A percentile compares a stretch with the other conserved stretches of the same genome.
Evolutionary conservation across 306 rosid genomes (phyloP).

Genomic region (Senna siamea): DNA sequence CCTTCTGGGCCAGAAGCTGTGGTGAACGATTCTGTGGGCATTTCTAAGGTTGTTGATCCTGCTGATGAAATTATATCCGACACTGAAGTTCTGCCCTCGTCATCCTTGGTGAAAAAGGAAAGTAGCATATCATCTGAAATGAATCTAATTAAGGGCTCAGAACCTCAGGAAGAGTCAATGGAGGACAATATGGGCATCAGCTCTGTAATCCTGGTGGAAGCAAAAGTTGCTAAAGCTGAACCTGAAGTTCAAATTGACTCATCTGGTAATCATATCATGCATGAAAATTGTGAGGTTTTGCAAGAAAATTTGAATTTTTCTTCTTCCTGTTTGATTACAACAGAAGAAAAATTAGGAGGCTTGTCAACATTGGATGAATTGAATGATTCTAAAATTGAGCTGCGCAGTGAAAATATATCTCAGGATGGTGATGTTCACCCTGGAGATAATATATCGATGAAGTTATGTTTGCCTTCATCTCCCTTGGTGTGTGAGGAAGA

Average conservation of each 20-base stretch:
- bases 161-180: conserved; percentile 35
- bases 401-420: conserved; percentile 1
- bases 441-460: conserved; percentile 29
- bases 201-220: conserved; percentile 37
- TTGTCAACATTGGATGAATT: conserved; percentile 22
- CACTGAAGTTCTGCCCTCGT: conserved; percentile 25
- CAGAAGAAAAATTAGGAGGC: conserved; percentile 27
- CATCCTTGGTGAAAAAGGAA: conserved; percentile 34
- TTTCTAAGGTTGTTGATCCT: conserved; percentile 29
- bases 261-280: conserved; percentile 31
- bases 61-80: conserved; percentile 35
- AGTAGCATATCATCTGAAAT: conserved; percentile 24
- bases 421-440: conserved; percentile 15
- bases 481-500: conserved; percentile 21
- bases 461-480: conserved; percentile 33
- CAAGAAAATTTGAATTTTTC: conserved; percentile 24
- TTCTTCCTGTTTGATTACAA: conserved; percentile 14
- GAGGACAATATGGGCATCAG: conserved; percentile 22
- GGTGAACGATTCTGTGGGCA: conserved; percentile 27
- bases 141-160: conserved; percentile 10
- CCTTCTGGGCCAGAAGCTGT: conserved; percentile 15
- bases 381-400: conserved; percentile 22
- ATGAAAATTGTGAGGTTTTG: neutral
- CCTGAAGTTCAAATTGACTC: conserved; percentile 37
- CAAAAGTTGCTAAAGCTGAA: conserved; percentile 36